Percentiles rank a stretch among this genome's conserved stretches.
Conservation (phyloP, 257 asterid species). For the Lantana camara region DNA sequence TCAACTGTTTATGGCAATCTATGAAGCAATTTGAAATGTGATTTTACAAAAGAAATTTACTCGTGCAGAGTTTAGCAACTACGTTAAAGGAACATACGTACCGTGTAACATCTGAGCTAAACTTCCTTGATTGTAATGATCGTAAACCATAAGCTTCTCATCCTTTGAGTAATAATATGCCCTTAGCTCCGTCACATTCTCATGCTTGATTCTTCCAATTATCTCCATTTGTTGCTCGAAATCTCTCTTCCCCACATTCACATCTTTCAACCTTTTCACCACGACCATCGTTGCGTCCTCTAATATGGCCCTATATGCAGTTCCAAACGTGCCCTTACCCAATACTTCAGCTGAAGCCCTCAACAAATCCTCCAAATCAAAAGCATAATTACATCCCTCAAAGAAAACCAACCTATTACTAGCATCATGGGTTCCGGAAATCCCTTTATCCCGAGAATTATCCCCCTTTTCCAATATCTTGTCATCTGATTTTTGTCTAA, state of each 20-base stretch:
- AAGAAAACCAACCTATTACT: conserved; percentile 65
- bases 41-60: no score
- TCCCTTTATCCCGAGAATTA: conserved; percentile 68
- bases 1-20: no score
- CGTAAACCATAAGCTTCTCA: conserved; percentile 82
- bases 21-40: no score
- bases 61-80: no score
- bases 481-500: conserved; percentile 42
- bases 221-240: conserved; percentile 80
- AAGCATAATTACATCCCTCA: conserved; percentile 81
- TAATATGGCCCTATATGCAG: conserved; percentile 69
- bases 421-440: conserved; percentile 59
- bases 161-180: conserved; percentile 89
- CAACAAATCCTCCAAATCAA: conserved; percentile 82
- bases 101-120: conserved; percentile 77
- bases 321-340: conserved; percentile 85
- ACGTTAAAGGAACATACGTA: conserved; percentile 34
- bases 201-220: conserved; percentile 72
- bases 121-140: conserved; percentile 69
- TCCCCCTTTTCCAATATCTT: conserved; percentile 67
- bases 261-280: conserved; percentile 88
- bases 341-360: conserved; percentile 86
- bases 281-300: conserved; percentile 73
- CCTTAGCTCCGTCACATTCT: conserved; percentile 74
- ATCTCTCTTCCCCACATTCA: conserved; percentile 70